Evolutionary conservation across 1,284 basidiomycete species (phyloP), one percentile per base, ranked within the genome.

Genomic region (Lentinus polychrous): DNA sequence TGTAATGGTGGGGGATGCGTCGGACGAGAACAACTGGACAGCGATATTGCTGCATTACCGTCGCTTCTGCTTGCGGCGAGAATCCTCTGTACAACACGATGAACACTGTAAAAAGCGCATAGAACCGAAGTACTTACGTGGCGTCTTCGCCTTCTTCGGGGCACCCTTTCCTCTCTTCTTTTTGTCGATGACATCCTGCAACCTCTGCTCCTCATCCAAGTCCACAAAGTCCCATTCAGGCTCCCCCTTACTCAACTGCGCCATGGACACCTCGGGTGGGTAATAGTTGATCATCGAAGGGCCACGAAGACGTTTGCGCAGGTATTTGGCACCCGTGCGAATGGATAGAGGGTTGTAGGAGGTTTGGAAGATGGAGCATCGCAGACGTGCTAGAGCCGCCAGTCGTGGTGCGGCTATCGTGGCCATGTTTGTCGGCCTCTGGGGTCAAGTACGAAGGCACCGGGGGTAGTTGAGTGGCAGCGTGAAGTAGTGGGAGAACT

Each of bases 271-370:
- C 20, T 68, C 63, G 23, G 68, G 65, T 0, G 86, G 86, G 65
- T 91, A 91, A 71, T 94, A 94, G 14, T 76, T 69, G 55, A 83
- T 63, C 79, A 93, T 85, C 41, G 84, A 74, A 0, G 88, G 88
- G 0, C 91, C 91, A 1, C 81, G 78, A 32, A 94, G 76, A 6
- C 83, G 75, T 23, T 75, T 72, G 35, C 83, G 80, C 43, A 94
- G 78, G 70, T 93, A 89, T 67, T 94, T 94, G 17, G 87, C 82
- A 31, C 91, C 91, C 0, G 86, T 91, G 22, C 91, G 83, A 6
- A 78, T 63, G 37, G 79, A 80, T 3, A 75, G 76, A 0, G 90
- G 90, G 66, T 94, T 94, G 66, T 86, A 91, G 2, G 84, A 74
- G 4, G 90, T 93, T 63, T 91, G 79, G 64, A 94, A 94, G 48